Percentiles rank a stretch among this genome's conserved stretches.
Conservation (phyloP, 805 yeast species). For the Clavispora santaluciae region DNA sequence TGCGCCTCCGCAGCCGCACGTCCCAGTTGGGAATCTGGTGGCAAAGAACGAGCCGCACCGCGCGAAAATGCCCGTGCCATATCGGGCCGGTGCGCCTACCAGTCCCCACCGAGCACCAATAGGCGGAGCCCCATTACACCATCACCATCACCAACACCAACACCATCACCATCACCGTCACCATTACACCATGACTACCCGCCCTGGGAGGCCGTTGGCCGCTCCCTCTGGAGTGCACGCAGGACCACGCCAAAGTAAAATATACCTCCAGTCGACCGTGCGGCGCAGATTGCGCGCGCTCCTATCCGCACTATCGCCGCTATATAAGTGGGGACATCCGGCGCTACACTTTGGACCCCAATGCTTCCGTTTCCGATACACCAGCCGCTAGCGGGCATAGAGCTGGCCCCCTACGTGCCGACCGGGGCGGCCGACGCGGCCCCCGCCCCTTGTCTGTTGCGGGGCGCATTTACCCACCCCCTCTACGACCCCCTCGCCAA, state of each 20-base stretch:
- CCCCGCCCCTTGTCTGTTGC: not conserved
- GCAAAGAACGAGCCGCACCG: not conserved
- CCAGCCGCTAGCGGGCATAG: not conserved
- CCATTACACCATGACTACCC: no score
- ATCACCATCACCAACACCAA: no score
- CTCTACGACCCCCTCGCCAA: conserved; percentile 21
- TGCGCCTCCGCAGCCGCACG: not conserved
- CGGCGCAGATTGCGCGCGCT: conserved; percentile 1
- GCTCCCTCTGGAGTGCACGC: not conserved
- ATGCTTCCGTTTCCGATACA: not conserved
- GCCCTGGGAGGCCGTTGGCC: no score
- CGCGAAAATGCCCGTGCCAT: not conserved
- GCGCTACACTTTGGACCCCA: no score
- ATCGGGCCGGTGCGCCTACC: no score
- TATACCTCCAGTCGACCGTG: not conserved
- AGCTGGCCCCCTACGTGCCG: not conserved
- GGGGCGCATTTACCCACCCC: conserved; percentile 11
- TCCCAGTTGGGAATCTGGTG: not conserved
- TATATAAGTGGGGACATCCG: no score
- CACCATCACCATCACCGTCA: no score
- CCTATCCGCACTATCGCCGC: not conserved
- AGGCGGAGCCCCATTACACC: no score
- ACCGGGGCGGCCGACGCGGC: no score
- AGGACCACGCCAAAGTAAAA: not conserved
- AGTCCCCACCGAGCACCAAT: no score